Evolutionary conservation across 257 asterid genomes (phyloP), one percentile per base, ranked within the genome.

Genomic region (Orobanche coerulescens): DNA sequence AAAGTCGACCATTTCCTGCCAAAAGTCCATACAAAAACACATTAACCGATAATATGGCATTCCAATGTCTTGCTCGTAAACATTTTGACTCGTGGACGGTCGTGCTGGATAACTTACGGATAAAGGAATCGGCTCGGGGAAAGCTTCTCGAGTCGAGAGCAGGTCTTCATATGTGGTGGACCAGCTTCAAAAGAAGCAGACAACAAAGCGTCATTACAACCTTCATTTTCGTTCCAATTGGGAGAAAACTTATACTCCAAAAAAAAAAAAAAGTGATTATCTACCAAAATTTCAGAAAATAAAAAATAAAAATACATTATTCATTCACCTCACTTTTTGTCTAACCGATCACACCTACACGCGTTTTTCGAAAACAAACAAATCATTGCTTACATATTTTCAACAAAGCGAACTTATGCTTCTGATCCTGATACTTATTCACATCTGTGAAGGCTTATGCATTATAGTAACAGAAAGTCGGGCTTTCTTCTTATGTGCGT

Each of bases 1-100:
- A 64, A 91, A 91, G 73, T 88, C 98, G 16, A 83, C 97, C 95
- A 91, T 91, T 64, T 91, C 96, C 96, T 88, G 92, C 62, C n/a
- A 64, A 64, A 70, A 50, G 8, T 24, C 24, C 63, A 58, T 31
- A 44, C n/a, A n/a, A 13, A 61, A 18, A 60, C 10, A 34, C 66
- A 42, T 64, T 31, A 62, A 57, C 3, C 4, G n/a, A 20, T 28
- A 24, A 7, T 2, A 39, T 36, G 28, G 8, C 4, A 56, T 56
- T 26, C 55, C 63, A 4, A 4, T 11, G 47, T 30, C n/a, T 10
- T 23, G 8, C 57, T 12, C 6, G 5, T 16, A 42, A 22, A 34
- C 23, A 10, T 18, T 4, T n/a, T 16, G 13, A 16, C 16, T 11
- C 8, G 23, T 25, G 24, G 42, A 14, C 20, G 55, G 23, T 23